Evolutionary conservation across 106 monocot genomes (phyloP).

Genomic region (Gastrodia elata): DNA sequence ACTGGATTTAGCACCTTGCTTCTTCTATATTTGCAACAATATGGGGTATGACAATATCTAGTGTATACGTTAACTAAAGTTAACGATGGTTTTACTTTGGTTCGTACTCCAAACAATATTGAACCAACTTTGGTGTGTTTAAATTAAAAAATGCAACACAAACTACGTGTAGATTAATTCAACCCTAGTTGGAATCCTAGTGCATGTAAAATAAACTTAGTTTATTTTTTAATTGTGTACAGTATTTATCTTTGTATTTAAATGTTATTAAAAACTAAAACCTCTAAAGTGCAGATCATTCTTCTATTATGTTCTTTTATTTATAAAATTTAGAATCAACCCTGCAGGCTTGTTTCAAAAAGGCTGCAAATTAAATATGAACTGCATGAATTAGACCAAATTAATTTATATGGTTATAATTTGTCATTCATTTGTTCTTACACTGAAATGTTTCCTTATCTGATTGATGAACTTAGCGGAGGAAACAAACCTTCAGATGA

Average conservation of each 20-base stretch:
- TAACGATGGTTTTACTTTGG: background rate
- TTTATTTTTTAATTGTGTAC: background rate
- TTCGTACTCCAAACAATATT: background rate
- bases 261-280: too few relatives aligned
- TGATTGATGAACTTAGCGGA: background rate
- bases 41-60: slow-evolving; percentile 59
- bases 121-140: background rate
- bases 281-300: too few relatives aligned
- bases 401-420: background rate
- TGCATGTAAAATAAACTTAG: background rate
- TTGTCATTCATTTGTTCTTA: background rate
- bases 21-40: slow-evolving; percentile 81
- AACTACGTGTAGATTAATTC: background rate
- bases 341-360: background rate
- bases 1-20: slow-evolving; percentile 81
- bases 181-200: background rate
- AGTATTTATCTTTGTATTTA: background rate
- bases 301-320: too few relatives aligned
- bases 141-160: background rate
- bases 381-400: too few relatives aligned
- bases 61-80: background rate
- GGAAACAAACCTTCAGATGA: background rate
- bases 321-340: background rate
- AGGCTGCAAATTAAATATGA: background rate
- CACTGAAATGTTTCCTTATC: background rate